A percentile compares a stretch with the other conserved stretches of the same genome.
phyloP scores from a whole-genome alignment of 768 basidiomycete species.

The Obba rivulosa region DNA sequence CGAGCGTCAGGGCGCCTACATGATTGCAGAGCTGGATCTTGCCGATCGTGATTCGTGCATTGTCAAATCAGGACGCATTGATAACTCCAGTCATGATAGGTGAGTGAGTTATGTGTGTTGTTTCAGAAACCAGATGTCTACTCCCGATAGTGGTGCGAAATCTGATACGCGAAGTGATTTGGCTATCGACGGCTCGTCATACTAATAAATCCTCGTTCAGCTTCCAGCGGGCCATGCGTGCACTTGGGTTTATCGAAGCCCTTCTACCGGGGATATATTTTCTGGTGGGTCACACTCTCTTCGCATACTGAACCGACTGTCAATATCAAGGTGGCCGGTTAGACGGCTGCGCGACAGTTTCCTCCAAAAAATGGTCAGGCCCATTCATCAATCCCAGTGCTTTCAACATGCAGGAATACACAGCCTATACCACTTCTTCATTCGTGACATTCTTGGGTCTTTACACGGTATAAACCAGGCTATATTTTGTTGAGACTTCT shows the following conservation, averaged over 20 bases:
- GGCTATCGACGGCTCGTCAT: too few relatives aligned
- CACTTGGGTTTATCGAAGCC: slow-evolving; percentile 59
- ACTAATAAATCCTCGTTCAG: slow-evolving; percentile 60
- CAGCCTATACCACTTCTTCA: slow-evolving; percentile 52
- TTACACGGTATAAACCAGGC: slow-evolving; percentile 47
- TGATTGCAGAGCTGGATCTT: too few relatives aligned
- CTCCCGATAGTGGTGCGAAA: too few relatives aligned
- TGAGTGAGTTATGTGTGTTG: too few relatives aligned
- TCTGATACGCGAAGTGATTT: too few relatives aligned
- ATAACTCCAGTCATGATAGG: too few relatives aligned
- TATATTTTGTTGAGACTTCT: too few relatives aligned
- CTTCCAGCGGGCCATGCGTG: slow-evolving; percentile 76
- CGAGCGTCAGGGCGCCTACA: too few relatives aligned
- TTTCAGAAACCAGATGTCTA: too few relatives aligned
- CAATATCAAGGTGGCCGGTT: slow-evolving; percentile 33
- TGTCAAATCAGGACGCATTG: too few relatives aligned
- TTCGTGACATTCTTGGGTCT: slow-evolving; percentile 61
- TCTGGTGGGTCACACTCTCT: slow-evolving; percentile 10
- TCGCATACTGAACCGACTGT: slow-evolving; percentile 5
- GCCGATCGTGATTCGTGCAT: too few relatives aligned
- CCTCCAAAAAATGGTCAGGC: slow-evolving; percentile 45
- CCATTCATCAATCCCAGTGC: slow-evolving; percentile 57
- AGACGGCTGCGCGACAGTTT: slow-evolving; percentile 37
- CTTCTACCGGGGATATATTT: slow-evolving; percentile 30
- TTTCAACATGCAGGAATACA: slow-evolving; percentile 48